phyloP scores from a whole-genome alignment of 495 filamentous ascomycete genomes.

The Apodospora peruviana region DNA sequence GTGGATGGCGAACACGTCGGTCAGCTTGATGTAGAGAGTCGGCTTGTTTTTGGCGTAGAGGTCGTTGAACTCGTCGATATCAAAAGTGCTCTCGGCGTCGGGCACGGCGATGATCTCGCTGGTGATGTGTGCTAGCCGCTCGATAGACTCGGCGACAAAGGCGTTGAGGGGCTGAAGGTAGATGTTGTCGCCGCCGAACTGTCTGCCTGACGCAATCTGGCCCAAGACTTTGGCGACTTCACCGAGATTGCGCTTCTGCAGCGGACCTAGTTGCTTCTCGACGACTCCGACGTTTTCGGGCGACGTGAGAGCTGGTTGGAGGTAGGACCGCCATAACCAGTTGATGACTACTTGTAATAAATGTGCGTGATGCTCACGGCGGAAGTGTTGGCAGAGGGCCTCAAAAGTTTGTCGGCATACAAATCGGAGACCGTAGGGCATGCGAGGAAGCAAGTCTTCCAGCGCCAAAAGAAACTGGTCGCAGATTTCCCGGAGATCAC shows the following conservation, averaged over 20 bases:
- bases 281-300: constrained; percentile 88
- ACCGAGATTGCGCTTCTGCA: constrained; percentile 87
- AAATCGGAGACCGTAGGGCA: constrained; percentile 92
- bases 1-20: constrained; percentile 95
- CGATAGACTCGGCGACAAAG: constrained; percentile 80
- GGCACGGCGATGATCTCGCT: constrained; percentile 70
- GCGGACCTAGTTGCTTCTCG: constrained; percentile 77
- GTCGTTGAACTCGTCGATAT: constrained; percentile 98
- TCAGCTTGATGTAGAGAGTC: constrained; percentile 97
- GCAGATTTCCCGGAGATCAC: constrained; percentile 86
- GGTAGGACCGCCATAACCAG: constrained; percentile 91
- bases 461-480: constrained; percentile 79
- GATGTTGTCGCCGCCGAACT: constrained; percentile 90
- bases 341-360: constrained; percentile 79
- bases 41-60: constrained; percentile 93
- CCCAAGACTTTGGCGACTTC: constrained; percentile 88
- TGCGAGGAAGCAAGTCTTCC: constrained; percentile 75
- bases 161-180: constrained; percentile 92
- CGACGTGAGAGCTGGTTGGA: constrained; percentile 78
- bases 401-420: constrained; percentile 84
- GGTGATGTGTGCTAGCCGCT: constrained; percentile 72
- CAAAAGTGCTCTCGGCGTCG: constrained; percentile 83
- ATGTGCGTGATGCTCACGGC: constrained; percentile 68
- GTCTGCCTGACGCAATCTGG: constrained; percentile 76
- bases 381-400: constrained; percentile 66